Evolutionary conservation across 306 rosid species (phyloP).

Genomic region (Medicago truncatula): DNA sequence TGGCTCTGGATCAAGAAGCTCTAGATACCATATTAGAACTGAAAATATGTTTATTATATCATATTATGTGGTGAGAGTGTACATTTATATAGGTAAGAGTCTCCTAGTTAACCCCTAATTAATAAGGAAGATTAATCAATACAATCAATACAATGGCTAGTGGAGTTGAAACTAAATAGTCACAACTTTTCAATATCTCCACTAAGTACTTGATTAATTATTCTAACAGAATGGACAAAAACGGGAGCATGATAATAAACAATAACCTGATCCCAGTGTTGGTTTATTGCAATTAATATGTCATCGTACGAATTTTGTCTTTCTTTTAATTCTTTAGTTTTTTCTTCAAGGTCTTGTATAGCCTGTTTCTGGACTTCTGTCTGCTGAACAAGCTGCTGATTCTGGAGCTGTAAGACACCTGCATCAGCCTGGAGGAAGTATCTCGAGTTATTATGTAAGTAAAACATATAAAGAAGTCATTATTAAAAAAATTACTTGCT

Average conservation of each 20-base stretch:
- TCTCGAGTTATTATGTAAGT: constrained; percentile 22
- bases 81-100: too few relatives aligned
- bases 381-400: constrained; percentile 85
- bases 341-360: constrained; percentile 70
- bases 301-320: constrained; percentile 75
- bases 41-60: too few relatives aligned
- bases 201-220: too few relatives aligned
- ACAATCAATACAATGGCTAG: too few relatives aligned
- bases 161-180: too few relatives aligned
- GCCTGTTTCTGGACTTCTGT: constrained; percentile 72
- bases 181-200: too few relatives aligned
- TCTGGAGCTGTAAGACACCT: constrained; percentile 73
- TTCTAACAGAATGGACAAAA: not conserved
- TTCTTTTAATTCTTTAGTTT: constrained; percentile 58
- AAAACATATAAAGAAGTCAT: constrained; percentile 22
- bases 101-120: too few relatives aligned
- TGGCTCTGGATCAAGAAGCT: too few relatives aligned
- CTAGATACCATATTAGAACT: too few relatives aligned
- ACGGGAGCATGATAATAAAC: constrained; percentile 27
- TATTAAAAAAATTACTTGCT: not conserved
- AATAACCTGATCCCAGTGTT: constrained; percentile 84
- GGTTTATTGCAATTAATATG: constrained; percentile 68
- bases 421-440: constrained; percentile 76
- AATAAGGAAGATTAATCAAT: too few relatives aligned
- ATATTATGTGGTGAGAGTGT: too few relatives aligned